Percentiles rank a stretch among this genome's conserved stretches.
These are phyloP conservation scores for Verbascum thapsus DNA, from an alignment of 257 asterid genomes.

Conservation along the genomic window DNA sequence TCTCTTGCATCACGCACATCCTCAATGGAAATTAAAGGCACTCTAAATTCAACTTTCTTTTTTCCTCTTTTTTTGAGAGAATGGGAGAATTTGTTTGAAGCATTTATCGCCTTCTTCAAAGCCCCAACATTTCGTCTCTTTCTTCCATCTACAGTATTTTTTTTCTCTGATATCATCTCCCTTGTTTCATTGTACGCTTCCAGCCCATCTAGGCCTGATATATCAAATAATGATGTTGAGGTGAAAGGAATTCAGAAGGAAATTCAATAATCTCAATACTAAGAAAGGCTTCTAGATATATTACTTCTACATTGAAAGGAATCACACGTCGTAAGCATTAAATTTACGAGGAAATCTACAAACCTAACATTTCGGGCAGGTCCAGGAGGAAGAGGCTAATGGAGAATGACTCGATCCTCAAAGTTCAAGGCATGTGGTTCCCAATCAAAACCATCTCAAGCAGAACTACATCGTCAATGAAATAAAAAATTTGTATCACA, in stretches of 20 bases:
- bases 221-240: constrained; percentile 9
- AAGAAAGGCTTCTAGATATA: constrained; percentile 12
- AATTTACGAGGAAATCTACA: constrained; percentile 19
- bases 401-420: constrained; percentile 35
- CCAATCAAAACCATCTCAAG: constrained; percentile 27
- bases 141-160: constrained; percentile 79
- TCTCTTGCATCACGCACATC: constrained; percentile 87
- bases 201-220: constrained; percentile 49
- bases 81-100: constrained; percentile 88
- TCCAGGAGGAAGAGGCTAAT: constrained; percentile 37
- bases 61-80: constrained; percentile 88
- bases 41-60: constrained; percentile 84
- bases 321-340: constrained; percentile 15
- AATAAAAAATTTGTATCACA: constrained; percentile 24
- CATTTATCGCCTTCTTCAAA: constrained; percentile 80
- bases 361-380: constrained; percentile 73
- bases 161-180: constrained; percentile 80
- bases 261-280: constrained; percentile 2
- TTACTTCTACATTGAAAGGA: neutral
- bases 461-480: constrained; percentile 33
- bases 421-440: constrained; percentile 31
- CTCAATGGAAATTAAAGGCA: constrained; percentile 80
- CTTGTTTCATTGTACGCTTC: constrained; percentile 65
- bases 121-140: constrained; percentile 74
- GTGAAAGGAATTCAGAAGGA: constrained; percentile 16